These are phyloP conservation scores for Serendipita indica DNA, from an alignment of 768 basidiomycete genomes.

Conservation along the genomic window DNA sequence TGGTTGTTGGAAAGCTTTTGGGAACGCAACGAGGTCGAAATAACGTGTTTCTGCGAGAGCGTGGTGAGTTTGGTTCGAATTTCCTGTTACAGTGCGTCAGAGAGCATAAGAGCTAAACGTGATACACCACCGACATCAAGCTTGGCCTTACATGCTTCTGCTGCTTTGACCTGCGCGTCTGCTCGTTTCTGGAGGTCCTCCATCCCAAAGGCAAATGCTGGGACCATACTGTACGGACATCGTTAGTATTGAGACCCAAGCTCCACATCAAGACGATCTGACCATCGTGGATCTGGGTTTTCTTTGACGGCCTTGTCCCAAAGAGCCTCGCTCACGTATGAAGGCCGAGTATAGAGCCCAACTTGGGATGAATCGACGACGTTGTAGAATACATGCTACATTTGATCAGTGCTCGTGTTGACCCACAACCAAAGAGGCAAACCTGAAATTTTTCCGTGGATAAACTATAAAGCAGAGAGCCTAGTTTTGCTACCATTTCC, in stretches of 20 bases:
- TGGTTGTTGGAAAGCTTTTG: slow-evolving; percentile 47
- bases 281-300: slow-evolving; percentile 74
- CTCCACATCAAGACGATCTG: slow-evolving; percentile 19
- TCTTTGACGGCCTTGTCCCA: slow-evolving; percentile 71
- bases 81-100: slow-evolving; percentile 30
- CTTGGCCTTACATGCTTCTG: slow-evolving; percentile 50
- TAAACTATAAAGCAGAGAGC: slow-evolving; percentile 28
- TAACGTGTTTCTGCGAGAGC: slow-evolving; percentile 45
- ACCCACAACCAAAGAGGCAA: slow-evolving; percentile 16
- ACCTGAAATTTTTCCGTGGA: slow-evolving; percentile 73
- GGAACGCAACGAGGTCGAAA: slow-evolving; percentile 54
- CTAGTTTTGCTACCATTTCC: slow-evolving; percentile 29
- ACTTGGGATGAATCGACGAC: slow-evolving; percentile 58
- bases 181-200: slow-evolving; percentile 68
- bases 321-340: slow-evolving; percentile 47
- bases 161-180: slow-evolving; percentile 55
- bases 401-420: not conserved
- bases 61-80: slow-evolving; percentile 47
- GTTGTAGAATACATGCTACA: slow-evolving; percentile 72
- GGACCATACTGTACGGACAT: slow-evolving; percentile 43
- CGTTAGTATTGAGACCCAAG: not conserved
- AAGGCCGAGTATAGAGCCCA: slow-evolving; percentile 51
- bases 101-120: not conserved
- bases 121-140: slow-evolving; percentile 31
- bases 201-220: slow-evolving; percentile 66